Evolutionary conservation across 306 rosid species (phyloP).

Genomic region (Glycyrrhiza uralensis): DNA sequence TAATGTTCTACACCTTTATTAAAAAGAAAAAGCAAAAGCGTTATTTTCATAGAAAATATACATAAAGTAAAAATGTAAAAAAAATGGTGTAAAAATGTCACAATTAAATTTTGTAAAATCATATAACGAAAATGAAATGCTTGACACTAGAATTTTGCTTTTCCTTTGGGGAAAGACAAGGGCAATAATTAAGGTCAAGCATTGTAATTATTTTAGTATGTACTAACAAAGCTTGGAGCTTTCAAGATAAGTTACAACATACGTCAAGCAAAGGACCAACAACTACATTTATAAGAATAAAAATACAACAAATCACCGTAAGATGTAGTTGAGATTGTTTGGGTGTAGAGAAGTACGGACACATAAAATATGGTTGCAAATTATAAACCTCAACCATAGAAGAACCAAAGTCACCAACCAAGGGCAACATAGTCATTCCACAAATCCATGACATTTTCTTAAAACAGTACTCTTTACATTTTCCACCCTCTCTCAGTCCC

Average conservation of each 20-base stretch:
- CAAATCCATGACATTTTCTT: neutral
- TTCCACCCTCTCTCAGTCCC: conserved; percentile 36
- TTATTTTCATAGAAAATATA: neutral
- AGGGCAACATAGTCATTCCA: conserved; percentile 43
- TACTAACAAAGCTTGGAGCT: conserved; percentile 28
- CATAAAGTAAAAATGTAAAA: neutral
- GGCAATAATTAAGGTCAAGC: conserved; percentile 26
- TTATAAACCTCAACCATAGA: conserved; percentile 5
- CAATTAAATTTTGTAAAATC: neutral
- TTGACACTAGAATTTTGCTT: conserved; percentile 18
- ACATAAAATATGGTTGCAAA: conserved; percentile 34
- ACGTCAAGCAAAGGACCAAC: conserved; percentile 45
- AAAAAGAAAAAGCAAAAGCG: neutral
- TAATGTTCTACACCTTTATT: neutral
- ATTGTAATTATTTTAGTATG: conserved; percentile 12
- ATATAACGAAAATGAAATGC: neutral
- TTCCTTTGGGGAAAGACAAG: conserved; percentile 28
- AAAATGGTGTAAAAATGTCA: neutral
- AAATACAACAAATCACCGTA: conserved; percentile 17
- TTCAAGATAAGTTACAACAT: conserved; percentile 32
- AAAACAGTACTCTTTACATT: conserved; percentile 48
- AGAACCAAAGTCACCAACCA: conserved; percentile 35
- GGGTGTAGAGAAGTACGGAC: conserved; percentile 5
- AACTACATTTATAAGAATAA: conserved; percentile 25
- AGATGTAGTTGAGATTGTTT: conserved; percentile 2